Percentiles rank a stretch among this genome's conserved stretches.
Conservation (phyloP, 345 rosid genomes). For the Viola odorata region DNA sequence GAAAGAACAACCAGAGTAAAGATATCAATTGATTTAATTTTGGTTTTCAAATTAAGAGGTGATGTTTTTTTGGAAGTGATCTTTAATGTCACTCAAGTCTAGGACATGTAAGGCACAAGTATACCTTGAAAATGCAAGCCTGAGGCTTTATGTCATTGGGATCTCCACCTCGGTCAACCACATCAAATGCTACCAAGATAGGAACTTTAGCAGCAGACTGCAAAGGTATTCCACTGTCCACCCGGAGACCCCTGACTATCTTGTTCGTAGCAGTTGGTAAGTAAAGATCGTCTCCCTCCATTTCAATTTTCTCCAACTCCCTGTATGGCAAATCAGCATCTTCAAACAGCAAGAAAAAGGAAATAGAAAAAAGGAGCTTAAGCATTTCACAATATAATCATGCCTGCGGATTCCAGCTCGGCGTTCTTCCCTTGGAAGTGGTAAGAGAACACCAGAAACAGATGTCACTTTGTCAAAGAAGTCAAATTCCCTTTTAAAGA, state of each 20-base stretch:
- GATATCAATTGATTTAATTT: not conserved
- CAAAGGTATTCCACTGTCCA: conserved; percentile 96
- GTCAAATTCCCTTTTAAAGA: conserved; percentile 82
- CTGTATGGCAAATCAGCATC: conserved; percentile 34
- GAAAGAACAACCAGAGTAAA: conserved; percentile 8
- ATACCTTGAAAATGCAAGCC: conserved; percentile 98
- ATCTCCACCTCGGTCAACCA: conserved; percentile 77
- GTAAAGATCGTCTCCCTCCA: conserved; percentile 86
- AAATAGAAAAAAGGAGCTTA: conserved; percentile 1
- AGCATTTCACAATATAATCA: conserved; percentile 9
- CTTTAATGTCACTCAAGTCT: too few relatives aligned
- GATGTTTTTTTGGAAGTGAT: too few relatives aligned
- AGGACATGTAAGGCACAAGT: conserved; percentile 1
- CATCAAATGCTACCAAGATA: conserved; percentile 88
- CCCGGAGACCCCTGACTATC: conserved; percentile 81
- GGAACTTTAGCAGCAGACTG: conserved; percentile 99
- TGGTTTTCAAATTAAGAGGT: not conserved
- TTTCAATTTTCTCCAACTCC: conserved; percentile 87
- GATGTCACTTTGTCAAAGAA: conserved; percentile 96
- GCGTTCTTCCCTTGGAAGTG: conserved; percentile 91
- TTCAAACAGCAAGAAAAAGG: conserved; percentile 12
- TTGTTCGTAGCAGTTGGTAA: conserved; percentile 89
- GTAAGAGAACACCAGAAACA: conserved; percentile 73
- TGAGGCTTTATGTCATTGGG: conserved; percentile 60
- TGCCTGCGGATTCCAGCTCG: conserved; percentile 94